Evolutionary conservation across 345 rosid genomes (phyloP), one percentile per base, ranked within the genome.

Genomic region (Melaleuca quinquenervia): DNA sequence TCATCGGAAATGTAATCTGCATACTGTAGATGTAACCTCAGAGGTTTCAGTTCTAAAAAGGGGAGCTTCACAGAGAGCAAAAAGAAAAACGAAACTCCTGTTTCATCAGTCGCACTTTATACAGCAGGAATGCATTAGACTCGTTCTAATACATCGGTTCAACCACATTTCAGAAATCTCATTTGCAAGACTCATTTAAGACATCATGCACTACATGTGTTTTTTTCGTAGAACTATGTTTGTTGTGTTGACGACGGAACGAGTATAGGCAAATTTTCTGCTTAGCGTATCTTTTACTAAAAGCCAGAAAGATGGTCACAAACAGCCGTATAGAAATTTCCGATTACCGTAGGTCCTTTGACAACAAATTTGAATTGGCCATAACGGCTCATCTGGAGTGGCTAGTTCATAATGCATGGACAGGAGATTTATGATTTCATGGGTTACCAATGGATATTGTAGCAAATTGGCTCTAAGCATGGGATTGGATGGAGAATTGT

Each of bases 401-500:
- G 76, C 44, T 16, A 64, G 76, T 15, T 29, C 44, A 32, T 64
- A 29, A 64, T 64, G 29, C 22, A 7, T 64, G 3, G 44, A 64
- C 76, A 29, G 76, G 76, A 64, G 76, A 64, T 64, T 16, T 32
- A 64, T 16, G 76, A 15, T 29, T 64, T 64, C 76, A 64, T 16
- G 44, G 41, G 20, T 64, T 64, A 29, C 44, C 76, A 9, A 8
- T 15, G 44, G 76, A 36, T 24, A 84, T 96, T 64, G 93, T 92
- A 0, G 86, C 87, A 15, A 93, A 91, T 51, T 95, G 84, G 96
- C 92, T 8, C 89, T 92, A 75, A 91, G 95, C 87, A 75, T 94
- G 86, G 95, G 94, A 18, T 60, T 90, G 86, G 87, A 54, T 3
- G 88, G 84, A 21, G 78, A 89, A 15, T 83, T 84, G 48, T 95